These are phyloP conservation scores for Aureobasidium sp. DNA, from an alignment of 2,329 filamentous ascomycete genomes.

Conservation along the genomic window DNA sequence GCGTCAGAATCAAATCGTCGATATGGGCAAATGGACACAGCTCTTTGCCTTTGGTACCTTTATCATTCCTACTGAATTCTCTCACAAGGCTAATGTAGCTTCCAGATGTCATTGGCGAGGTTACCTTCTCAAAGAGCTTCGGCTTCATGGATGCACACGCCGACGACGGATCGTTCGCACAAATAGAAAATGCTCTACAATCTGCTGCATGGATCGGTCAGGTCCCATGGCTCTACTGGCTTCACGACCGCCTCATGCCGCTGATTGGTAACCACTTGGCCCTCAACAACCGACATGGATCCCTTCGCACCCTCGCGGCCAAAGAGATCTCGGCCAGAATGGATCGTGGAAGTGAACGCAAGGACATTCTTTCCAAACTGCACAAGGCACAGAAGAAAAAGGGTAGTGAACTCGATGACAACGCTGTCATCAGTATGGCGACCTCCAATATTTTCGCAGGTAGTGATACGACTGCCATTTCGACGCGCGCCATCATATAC, in stretches of 20 bases:
- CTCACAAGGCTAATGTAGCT: neutral
- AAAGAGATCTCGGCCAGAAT: slow-evolving; percentile 26
- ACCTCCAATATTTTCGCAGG: slow-evolving; percentile 37
- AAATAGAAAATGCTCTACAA: slow-evolving; percentile 29
- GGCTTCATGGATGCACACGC: slow-evolving; percentile 31
- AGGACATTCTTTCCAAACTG: slow-evolving; percentile 35
- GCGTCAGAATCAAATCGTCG: slow-evolving; percentile 23
- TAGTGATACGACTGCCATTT: slow-evolving; percentile 39
- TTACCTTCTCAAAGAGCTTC: slow-evolving; percentile 35
- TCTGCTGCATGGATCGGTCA: slow-evolving; percentile 36
- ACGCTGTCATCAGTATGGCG: slow-evolving; percentile 33
- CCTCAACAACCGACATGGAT: slow-evolving; percentile 30
- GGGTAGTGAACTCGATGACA: slow-evolving; percentile 31
- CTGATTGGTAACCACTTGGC: slow-evolving; percentile 34
- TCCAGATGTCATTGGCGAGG: slow-evolving; percentile 36
- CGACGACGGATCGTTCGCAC: slow-evolving; percentile 31
- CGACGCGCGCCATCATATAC: slow-evolving; percentile 33
- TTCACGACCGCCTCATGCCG: slow-evolving; percentile 31
- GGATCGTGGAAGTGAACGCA: slow-evolving; percentile 28
- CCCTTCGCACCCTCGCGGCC: slow-evolving; percentile 29
- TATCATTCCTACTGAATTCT: neutral
- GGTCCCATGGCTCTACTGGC: slow-evolving; percentile 28
- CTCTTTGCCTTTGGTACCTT: slow-evolving; percentile 35
- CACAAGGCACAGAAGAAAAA: slow-evolving; percentile 32
- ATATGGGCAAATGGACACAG: slow-evolving; percentile 35